Percentiles rank a stretch among this genome's conserved stretches.
phyloP scores from a whole-genome alignment of 805 yeast genomes.

The Ogataea parapolymorpha region DNA sequence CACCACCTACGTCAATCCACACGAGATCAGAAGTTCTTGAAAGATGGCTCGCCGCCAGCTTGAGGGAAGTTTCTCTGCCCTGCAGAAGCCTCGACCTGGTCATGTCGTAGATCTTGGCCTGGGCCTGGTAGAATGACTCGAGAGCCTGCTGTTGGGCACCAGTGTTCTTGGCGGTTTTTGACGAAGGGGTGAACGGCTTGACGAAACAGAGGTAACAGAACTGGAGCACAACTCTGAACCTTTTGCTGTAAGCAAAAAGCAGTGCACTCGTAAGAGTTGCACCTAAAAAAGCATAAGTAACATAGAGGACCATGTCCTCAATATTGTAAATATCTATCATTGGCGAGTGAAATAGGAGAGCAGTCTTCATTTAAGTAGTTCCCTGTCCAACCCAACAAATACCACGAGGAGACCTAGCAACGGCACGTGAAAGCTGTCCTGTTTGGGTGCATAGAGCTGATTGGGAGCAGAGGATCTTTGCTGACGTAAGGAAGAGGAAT shows the following conservation, averaged over 20 bases:
- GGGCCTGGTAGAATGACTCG: slow-evolving; percentile 71
- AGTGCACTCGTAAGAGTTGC: slow-evolving; percentile 2
- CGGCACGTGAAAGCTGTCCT: background rate
- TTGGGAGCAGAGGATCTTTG: background rate
- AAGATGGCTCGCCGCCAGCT: slow-evolving; percentile 57
- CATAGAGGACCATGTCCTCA: slow-evolving; percentile 1
- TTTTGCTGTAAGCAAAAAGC: slow-evolving; percentile 10
- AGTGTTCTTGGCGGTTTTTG: slow-evolving; percentile 26
- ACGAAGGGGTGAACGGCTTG: slow-evolving; percentile 48
- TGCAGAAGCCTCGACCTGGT: slow-evolving; percentile 64
- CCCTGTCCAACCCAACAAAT: slow-evolving; percentile 4
- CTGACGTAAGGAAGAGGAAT: slow-evolving; percentile 1
- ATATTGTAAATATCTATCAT: background rate
- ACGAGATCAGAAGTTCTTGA: slow-evolving; percentile 42
- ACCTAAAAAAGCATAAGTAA: slow-evolving; percentile 1
- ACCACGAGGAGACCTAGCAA: background rate
- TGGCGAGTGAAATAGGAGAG: background rate
- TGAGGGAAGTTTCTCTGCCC: slow-evolving; percentile 66
- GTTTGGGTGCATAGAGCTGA: background rate
- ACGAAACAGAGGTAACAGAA: slow-evolving; percentile 54
- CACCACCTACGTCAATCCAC: slow-evolving; percentile 85
- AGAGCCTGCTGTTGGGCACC: slow-evolving; percentile 54
- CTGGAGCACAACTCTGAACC: slow-evolving; percentile 13
- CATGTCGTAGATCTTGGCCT: slow-evolving; percentile 72
- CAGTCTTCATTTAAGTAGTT: background rate